Evolutionary conservation across 2,329 filamentous ascomycete species (phyloP).

Genomic region (Colletotrichum liaoningense): DNA sequence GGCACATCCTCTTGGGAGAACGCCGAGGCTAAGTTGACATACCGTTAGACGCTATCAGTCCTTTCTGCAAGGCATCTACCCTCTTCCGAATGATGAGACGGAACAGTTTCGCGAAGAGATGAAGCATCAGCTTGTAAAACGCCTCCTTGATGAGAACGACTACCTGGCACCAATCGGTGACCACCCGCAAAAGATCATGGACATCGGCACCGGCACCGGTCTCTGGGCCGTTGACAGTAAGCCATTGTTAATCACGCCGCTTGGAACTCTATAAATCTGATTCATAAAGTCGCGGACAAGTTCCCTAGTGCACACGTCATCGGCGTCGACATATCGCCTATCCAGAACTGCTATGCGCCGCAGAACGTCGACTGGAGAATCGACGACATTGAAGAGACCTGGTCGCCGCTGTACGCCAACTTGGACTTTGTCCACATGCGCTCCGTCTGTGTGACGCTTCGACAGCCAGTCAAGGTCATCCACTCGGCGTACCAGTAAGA

Average conservation of each 20-base stretch:
- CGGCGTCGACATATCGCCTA: slow-evolving; percentile 57
- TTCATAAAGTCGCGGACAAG: slow-evolving; percentile 54
- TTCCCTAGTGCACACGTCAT: slow-evolving; percentile 58
- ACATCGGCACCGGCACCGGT: slow-evolving; percentile 62
- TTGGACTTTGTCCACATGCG: slow-evolving; percentile 67
- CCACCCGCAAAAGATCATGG: slow-evolving; percentile 60
- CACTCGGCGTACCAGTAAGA: slow-evolving; percentile 56
- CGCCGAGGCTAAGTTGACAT: slow-evolving; percentile 9
- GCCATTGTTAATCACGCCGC: slow-evolving; percentile 29
- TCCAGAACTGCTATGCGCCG: slow-evolving; percentile 60
- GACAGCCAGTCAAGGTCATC: slow-evolving; percentile 62
- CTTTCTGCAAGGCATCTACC: slow-evolving; percentile 59
- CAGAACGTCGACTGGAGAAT: slow-evolving; percentile 68
- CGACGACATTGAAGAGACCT: slow-evolving; percentile 53
- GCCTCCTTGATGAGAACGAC: slow-evolving; percentile 56
- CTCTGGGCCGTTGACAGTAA: slow-evolving; percentile 67
- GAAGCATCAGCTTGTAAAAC: slow-evolving; percentile 60
- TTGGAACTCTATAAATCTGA: slow-evolving; percentile 7
- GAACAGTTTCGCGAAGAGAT: slow-evolving; percentile 62
- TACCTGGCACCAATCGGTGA: slow-evolving; percentile 57
- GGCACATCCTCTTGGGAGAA: not conserved
- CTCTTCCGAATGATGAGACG: slow-evolving; percentile 63
- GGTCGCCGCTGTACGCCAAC: slow-evolving; percentile 47
- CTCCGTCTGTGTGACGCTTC: slow-evolving; percentile 61
- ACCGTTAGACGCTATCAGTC: slow-evolving; percentile 59